Conservation (phyloP, 1,139 yeast genomes). For the Eremothecium sinecaudum region DNA sequence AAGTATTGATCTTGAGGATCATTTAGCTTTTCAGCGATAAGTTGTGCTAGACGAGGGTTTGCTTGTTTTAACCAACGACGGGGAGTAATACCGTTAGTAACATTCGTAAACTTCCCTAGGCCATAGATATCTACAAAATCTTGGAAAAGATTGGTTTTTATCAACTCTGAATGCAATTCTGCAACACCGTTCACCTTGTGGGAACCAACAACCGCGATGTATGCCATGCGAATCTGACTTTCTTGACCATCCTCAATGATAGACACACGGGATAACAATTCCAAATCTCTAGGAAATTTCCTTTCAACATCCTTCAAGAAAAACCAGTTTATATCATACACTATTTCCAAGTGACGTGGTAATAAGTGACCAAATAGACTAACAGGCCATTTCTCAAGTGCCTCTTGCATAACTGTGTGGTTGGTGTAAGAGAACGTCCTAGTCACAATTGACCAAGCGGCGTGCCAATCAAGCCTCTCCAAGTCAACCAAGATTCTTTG, state of each 20-base stretch:
- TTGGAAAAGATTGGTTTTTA: slow-evolving; percentile 79
- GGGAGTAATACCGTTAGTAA: slow-evolving; percentile 92
- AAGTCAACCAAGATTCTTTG: slow-evolving; percentile 79
- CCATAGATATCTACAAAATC: slow-evolving; percentile 84
- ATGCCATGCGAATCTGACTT: slow-evolving; percentile 87
- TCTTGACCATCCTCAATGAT: slow-evolving; percentile 73
- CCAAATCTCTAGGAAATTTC: slow-evolving; percentile 63
- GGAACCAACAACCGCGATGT: slow-evolving; percentile 82
- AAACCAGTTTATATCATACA: slow-evolving; percentile 73
- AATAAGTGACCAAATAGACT: slow-evolving; percentile 64
- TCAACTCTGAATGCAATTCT: slow-evolving; percentile 84
- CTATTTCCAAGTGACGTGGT: slow-evolving; percentile 88
- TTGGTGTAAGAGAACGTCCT: slow-evolving; percentile 84
- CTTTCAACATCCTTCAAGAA: slow-evolving; percentile 71
- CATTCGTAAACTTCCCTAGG: slow-evolving; percentile 74
- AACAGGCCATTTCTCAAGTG: slow-evolving; percentile 93
- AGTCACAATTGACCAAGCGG: slow-evolving; percentile 79
- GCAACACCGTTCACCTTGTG: slow-evolving; percentile 95
- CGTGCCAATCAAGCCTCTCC: slow-evolving; percentile 71
- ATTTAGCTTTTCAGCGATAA: slow-evolving; percentile 57
- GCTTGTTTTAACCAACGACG: slow-evolving; percentile 96
- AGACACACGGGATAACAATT: slow-evolving; percentile 61
- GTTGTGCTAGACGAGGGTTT: slow-evolving; percentile 64
- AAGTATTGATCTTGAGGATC: slow-evolving; percentile 58
- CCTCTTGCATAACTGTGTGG: slow-evolving; percentile 92